Evolutionary conservation across 306 rosid genomes (phyloP).

Genomic region (Styphnolobium japonicum): DNA sequence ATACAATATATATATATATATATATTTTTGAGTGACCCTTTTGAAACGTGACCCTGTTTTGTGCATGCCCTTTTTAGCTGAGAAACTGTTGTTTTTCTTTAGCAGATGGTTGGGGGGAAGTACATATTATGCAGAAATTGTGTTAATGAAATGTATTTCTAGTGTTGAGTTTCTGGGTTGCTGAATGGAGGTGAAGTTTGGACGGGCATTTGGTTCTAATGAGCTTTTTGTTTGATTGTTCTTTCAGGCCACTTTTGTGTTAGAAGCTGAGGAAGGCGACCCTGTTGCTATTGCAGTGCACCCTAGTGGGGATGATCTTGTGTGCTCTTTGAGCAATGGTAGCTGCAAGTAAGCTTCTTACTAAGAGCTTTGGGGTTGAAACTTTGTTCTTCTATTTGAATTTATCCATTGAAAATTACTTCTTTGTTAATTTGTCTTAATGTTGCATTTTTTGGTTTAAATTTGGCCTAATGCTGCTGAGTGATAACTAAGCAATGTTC

Average conservation of each 20-base stretch:
- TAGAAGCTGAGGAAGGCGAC: slow-evolving; percentile 89
- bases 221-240: background rate
- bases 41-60: background rate
- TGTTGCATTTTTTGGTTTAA: background rate
- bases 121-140: slow-evolving; percentile 3
- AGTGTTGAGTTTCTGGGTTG: slow-evolving; percentile 1
- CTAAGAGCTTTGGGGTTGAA: background rate
- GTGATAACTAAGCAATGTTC: background rate
- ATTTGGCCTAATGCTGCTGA: background rate
- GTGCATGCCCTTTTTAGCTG: slow-evolving; percentile 2
- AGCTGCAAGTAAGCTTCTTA: slow-evolving; percentile 81
- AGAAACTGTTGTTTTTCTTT: background rate
- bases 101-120: background rate
- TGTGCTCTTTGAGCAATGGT: slow-evolving; percentile 78
- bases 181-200: background rate
- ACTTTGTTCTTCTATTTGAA: background rate
- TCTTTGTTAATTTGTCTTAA: background rate
- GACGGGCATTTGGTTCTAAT: slow-evolving; percentile 2
- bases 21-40: background rate
- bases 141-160: slow-evolving; percentile 5
- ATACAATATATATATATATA: too few species aligned
- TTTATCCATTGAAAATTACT: background rate
- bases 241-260: slow-evolving; percentile 58
- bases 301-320: slow-evolving; percentile 74
- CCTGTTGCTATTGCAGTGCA: slow-evolving; percentile 79